phyloP scores from a whole-genome alignment of 805 yeast genomes.

The Komagataella mondaviorum region DNA sequence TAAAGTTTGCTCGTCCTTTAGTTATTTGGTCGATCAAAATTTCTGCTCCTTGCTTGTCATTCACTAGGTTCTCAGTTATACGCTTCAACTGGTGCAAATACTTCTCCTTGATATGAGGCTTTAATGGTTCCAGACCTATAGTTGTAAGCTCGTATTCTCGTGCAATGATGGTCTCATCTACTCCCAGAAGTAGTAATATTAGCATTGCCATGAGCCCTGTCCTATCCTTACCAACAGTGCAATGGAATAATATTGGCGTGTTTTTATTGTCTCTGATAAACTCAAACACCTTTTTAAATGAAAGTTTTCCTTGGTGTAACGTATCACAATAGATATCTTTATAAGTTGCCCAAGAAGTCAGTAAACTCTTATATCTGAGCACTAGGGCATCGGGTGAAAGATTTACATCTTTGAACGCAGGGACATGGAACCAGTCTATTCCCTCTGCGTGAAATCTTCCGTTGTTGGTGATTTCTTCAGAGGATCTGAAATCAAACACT shows the following conservation, averaged over 20 bases:
- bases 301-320: constrained; percentile 30
- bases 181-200: constrained; percentile 47
- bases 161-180: constrained; percentile 50
- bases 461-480: constrained; percentile 33
- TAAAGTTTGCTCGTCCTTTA: constrained; percentile 27
- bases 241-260: constrained; percentile 51
- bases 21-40: constrained; percentile 13
- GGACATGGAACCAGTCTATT: constrained; percentile 33
- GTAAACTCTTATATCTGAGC: constrained; percentile 34
- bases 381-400: constrained; percentile 57
- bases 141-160: constrained; percentile 71
- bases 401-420: constrained; percentile 40
- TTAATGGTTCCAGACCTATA: constrained; percentile 43
- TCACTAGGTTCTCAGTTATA: constrained; percentile 7
- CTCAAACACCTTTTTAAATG: constrained; percentile 36
- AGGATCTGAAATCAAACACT: constrained; percentile 58
- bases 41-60: constrained; percentile 8
- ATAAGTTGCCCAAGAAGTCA: constrained; percentile 50
- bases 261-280: constrained; percentile 40
- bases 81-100: constrained; percentile 18
- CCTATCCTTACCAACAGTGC: constrained; percentile 82
- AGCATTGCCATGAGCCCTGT: constrained; percentile 69
- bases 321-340: constrained; percentile 49
- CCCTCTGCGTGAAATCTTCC: constrained; percentile 34
- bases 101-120: constrained; percentile 21